Conservation (phyloP, 2,329 filamentous ascomycete species). For the Fusarium sp. region DNA sequence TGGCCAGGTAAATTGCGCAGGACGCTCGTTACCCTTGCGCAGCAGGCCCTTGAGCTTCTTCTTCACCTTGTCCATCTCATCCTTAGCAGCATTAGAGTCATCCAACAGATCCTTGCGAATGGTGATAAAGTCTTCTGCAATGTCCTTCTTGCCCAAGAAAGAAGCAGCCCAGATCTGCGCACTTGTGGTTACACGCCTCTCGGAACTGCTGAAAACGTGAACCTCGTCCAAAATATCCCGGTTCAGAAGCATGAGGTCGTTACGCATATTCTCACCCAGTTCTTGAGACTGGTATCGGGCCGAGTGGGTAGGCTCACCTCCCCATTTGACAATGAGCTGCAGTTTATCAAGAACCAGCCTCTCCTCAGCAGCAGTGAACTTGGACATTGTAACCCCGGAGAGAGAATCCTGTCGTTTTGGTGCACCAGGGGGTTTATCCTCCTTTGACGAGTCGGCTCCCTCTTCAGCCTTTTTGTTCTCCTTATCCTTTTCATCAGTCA, state of each 20-base stretch:
- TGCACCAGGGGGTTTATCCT: conserved; percentile 43
- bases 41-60: conserved; percentile 97
- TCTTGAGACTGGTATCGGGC: conserved; percentile 96
- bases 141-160: conserved; percentile 87
- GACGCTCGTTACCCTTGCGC: conserved; percentile 91
- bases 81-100: conserved; percentile 97
- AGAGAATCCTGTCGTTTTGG: conserved; percentile 83
- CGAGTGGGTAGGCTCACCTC: conserved; percentile 96
- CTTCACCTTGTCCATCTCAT: conserved; percentile 99
- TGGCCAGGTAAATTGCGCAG: conserved; percentile 98
- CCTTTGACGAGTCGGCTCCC: conserved; percentile 38
- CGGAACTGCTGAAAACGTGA: conserved; percentile 94
- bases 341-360: conserved; percentile 94
- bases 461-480: conserved; percentile 41
- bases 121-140: conserved; percentile 86
- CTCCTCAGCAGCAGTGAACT: conserved; percentile 93
- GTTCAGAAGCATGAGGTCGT: conserved; percentile 93
- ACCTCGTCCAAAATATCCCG: conserved; percentile 92
- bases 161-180: conserved; percentile 95
- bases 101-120: conserved; percentile 95
- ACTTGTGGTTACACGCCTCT: conserved; percentile 92
- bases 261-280: conserved; percentile 93
- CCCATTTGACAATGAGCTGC: conserved; percentile 99
- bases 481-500: conserved; percentile 48
- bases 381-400: conserved; percentile 89